A percentile compares a stretch with the other conserved stretches of the same genome.
These are phyloP conservation scores for Pluteus cervinus DNA, from an alignment of 768 basidiomycete genomes.

Conservation along the genomic window DNA sequence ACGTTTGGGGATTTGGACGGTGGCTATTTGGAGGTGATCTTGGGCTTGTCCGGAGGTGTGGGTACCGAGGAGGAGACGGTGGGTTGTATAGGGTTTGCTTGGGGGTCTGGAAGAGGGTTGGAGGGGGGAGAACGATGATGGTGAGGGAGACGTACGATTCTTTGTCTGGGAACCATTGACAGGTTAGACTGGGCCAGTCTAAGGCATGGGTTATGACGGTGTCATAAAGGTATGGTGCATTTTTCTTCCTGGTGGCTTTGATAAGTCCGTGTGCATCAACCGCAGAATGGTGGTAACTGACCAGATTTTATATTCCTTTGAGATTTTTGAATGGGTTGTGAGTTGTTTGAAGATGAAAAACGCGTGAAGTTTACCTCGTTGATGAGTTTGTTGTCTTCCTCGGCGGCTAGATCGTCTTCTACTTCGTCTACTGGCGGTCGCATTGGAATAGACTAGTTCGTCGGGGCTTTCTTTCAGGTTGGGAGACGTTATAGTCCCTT, in stretches of 20 bases:
- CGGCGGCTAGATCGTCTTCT: slow-evolving; percentile 75
- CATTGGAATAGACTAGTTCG: too few species aligned
- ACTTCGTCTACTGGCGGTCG: slow-evolving; percentile 57
- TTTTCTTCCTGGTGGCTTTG: slow-evolving; percentile 73
- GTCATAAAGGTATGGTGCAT: slow-evolving; percentile 97
- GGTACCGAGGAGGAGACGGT: slow-evolving; percentile 92
- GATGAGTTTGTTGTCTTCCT: slow-evolving; percentile 84
- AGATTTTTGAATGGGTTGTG: neutral
- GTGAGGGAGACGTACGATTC: slow-evolving; percentile 60
- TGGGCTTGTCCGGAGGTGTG: slow-evolving; percentile 94
- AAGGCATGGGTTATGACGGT: slow-evolving; percentile 95
- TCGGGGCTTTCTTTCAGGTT: too few species aligned
- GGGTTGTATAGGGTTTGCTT: slow-evolving; percentile 91
- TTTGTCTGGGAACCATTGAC: slow-evolving; percentile 98
- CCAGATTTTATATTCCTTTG: slow-evolving; percentile 85
- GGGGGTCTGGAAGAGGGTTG: slow-evolving; percentile 52
- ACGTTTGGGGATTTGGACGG: slow-evolving; percentile 87
- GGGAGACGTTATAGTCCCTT: too few species aligned
- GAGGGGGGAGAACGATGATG: neutral
- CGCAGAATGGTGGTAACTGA: slow-evolving; percentile 18
- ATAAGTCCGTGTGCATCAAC: slow-evolving; percentile 2
- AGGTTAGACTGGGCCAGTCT: slow-evolving; percentile 96
- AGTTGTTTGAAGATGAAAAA: slow-evolving; percentile 6
- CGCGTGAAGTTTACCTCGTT: slow-evolving; percentile 58
- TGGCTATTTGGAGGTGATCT: slow-evolving; percentile 94